Conservation (phyloP, 2,329 filamentous ascomycete genomes). For the Phyllosticta capitalensis region DNA sequence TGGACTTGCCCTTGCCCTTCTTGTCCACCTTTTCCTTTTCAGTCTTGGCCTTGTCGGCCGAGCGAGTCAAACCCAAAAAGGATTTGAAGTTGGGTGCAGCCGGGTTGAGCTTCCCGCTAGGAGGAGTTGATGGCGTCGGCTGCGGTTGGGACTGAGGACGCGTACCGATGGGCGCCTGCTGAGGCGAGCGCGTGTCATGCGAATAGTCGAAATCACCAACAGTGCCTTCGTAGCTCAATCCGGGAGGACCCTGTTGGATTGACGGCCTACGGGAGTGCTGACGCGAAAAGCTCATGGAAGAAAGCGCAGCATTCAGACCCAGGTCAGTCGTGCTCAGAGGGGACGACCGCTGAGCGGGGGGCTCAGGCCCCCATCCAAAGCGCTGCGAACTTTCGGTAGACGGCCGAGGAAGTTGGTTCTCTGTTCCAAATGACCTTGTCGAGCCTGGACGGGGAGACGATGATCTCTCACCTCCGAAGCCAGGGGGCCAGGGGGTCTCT, state of each 20-base stretch:
- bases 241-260: slow-evolving; percentile 63
- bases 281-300: slow-evolving; percentile 51
- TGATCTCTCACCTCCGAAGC: slow-evolving; percentile 29
- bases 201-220: slow-evolving; percentile 42
- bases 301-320: slow-evolving; percentile 22
- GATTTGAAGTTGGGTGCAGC: slow-evolving; percentile 67
- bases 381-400: slow-evolving; percentile 29
- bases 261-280: slow-evolving; percentile 74
- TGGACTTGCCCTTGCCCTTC: neutral
- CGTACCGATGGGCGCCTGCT: slow-evolving; percentile 68
- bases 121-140: slow-evolving; percentile 39
- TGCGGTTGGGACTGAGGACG: slow-evolving; percentile 53
- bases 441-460: slow-evolving; percentile 55
- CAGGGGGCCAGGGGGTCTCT: slow-evolving; percentile 33
- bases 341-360: slow-evolving; percentile 29
- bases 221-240: slow-evolving; percentile 45
- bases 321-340: slow-evolving; percentile 26
- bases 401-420: slow-evolving; percentile 26
- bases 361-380: slow-evolving; percentile 26
- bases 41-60: slow-evolving; percentile 5
- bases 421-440: slow-evolving; percentile 45
- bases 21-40: slow-evolving; percentile 3
- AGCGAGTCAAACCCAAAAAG: neutral
- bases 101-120: slow-evolving; percentile 58
- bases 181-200: slow-evolving; percentile 41